Base-by-base conservation (phyloP, 108 stramenopile species). In the Schizochytrium sp. region DNA sequence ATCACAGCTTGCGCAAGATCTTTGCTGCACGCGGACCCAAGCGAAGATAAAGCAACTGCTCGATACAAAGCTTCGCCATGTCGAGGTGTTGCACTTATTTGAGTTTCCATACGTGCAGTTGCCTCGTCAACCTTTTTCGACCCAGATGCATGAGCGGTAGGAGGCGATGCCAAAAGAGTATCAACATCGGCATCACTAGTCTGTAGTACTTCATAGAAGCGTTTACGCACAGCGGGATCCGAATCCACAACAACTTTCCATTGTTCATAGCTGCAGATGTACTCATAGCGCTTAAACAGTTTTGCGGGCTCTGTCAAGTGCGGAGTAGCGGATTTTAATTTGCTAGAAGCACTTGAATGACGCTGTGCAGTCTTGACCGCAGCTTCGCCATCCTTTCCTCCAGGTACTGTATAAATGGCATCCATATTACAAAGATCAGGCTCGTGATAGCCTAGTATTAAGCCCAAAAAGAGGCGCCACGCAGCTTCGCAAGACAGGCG, bases 391-490 rank as follows among this genome's bases (percentile, higher is more conserved):
- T n/a, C 59, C 59, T 83, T 83, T 5, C 15, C 17, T n/a, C 17
- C 2, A 13, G 45, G 28, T 0, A 28, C 28, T 10, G 76, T 83
- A 28, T 83, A 55, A 42, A 83, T 83, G 0, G 3, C 5, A 7
- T 83, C 53, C 28, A 83, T 0, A 5, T 17, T n/a, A 50, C 17
- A 10, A 17, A 83, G 40, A 28, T 49, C 28, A 5, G 53, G 2
- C 50, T 42, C 76, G 5, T 10, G 49, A 53, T 83, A 55, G 0
- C 53, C 76, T 8, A 55, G 47, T 0, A 55, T 10, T 47, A 83
- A n/a, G 5, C 50, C 76, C 49, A 1, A 8, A 50, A 83, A 83
- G 47, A 83, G 76, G 38, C 76, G 76, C 76, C 76, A 83, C 17
- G 50, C 28, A 10, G 76, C 76, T 3, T 83, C 53, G 13, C 53